These are phyloP conservation scores for Cadophora gregata DNA, from an alignment of 2,329 filamentous ascomycete genomes.

Conservation along the genomic window DNA sequence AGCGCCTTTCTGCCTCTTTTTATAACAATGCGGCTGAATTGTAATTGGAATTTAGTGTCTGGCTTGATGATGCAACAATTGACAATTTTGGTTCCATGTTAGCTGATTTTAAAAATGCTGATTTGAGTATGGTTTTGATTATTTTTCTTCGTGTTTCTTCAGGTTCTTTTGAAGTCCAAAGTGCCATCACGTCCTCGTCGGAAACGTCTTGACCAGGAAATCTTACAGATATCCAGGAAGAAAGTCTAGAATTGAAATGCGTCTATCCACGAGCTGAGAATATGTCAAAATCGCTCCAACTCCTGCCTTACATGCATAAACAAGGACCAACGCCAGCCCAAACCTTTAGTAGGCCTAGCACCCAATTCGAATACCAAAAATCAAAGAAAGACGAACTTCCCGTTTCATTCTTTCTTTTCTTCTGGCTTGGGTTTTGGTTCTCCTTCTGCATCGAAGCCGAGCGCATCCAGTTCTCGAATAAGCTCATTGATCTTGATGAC, in stretches of 20 bases:
- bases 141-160: too few species aligned
- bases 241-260: background rate
- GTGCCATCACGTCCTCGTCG: too few species aligned
- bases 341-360: conserved; percentile 5
- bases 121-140: too few species aligned
- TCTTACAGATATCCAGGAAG: too few species aligned
- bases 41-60: too few species aligned
- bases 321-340: background rate
- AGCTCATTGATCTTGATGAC: conserved; percentile 97
- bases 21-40: too few species aligned
- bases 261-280: conserved; percentile 15
- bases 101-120: too few species aligned
- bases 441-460: conserved; percentile 84
- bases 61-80: too few species aligned
- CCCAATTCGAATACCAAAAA: background rate
- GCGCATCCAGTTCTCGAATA: conserved; percentile 80
- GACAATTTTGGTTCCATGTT: too few species aligned
- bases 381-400: background rate
- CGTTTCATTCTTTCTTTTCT: conserved; percentile 21
- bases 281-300: conserved; percentile 9
- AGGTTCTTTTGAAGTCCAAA: too few species aligned
- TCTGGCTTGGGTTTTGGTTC: conserved; percentile 57
- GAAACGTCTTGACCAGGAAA: too few species aligned
- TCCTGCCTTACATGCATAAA: conserved; percentile 3
- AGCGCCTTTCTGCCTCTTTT: background rate